Evolutionary conservation across 176 grass and related monocot genomes (phyloP).

Genomic region (Ampelocalamus luodianensis): DNA sequence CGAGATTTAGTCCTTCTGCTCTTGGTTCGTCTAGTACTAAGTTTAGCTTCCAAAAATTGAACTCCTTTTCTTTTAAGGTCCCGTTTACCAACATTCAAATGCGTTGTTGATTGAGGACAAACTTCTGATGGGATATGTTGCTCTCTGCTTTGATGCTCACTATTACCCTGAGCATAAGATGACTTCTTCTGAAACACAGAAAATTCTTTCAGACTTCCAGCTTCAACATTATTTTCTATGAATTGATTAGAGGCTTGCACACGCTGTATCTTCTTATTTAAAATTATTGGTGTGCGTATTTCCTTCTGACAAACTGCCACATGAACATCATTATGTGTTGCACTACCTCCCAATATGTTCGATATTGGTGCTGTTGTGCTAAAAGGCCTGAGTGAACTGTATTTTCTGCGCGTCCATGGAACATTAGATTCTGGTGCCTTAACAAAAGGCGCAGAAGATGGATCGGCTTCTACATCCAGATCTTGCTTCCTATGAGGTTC

Average conservation of each 20-base stretch:
- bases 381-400: constrained; percentile 59
- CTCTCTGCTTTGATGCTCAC: constrained; percentile 36
- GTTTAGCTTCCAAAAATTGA: constrained; percentile 62
- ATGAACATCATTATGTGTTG: constrained; percentile 43
- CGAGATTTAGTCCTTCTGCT: constrained; percentile 54
- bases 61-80: constrained; percentile 63
- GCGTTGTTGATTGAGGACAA: constrained; percentile 19
- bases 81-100: constrained; percentile 43
- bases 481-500: constrained; percentile 37
- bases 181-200: constrained; percentile 31
- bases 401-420: constrained; percentile 33
- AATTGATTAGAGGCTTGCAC: constrained; percentile 49
- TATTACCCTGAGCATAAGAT: constrained; percentile 28
- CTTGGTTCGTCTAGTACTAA: constrained; percentile 48
- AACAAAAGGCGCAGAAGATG: constrained; percentile 36
- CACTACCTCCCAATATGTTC: constrained; percentile 26
- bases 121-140: constrained; percentile 22
- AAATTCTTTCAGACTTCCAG: constrained; percentile 47
- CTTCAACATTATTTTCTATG: constrained; percentile 43
- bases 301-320: constrained; percentile 36
- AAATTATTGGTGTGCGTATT: constrained; percentile 37
- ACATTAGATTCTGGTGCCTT: constrained; percentile 34
- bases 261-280: constrained; percentile 60
- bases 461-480: constrained; percentile 35
- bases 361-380: constrained; percentile 50